These are phyloP conservation scores for Phytophthora multivora DNA, from an alignment of 352 stramenopile genomes.

Conservation along the genomic window DNA sequence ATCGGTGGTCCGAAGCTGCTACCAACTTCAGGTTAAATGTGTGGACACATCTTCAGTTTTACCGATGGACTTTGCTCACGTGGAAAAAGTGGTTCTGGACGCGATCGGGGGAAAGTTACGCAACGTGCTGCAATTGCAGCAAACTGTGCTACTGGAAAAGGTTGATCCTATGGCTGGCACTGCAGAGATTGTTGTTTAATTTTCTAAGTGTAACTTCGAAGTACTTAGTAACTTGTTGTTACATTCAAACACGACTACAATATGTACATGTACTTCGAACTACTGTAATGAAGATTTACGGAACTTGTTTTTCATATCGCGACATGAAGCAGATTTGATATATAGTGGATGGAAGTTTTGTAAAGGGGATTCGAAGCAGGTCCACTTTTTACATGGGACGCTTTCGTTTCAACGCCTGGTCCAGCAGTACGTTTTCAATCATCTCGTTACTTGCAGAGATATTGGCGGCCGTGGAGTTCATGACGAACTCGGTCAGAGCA, in stretches of 20 bases:
- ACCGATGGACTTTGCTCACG: slow-evolving; percentile 12
- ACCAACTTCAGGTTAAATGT: slow-evolving; percentile 24
- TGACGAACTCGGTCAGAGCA: slow-evolving; percentile 39
- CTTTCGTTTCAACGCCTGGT: slow-evolving; percentile 31
- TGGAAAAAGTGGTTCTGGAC: slow-evolving; percentile 23
- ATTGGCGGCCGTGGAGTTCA: slow-evolving; percentile 35
- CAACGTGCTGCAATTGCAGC: slow-evolving; percentile 22
- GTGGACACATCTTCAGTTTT: slow-evolving; percentile 11
- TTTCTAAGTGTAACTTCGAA: too few relatives aligned
- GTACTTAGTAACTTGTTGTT: too few relatives aligned
- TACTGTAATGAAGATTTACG: too few relatives aligned
- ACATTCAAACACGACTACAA: too few relatives aligned
- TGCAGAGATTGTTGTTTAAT: background rate
- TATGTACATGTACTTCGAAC: too few relatives aligned
- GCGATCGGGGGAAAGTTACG: slow-evolving; percentile 23
- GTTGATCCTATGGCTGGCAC: background rate
- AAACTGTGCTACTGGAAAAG: slow-evolving; percentile 21
- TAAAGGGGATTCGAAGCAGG: too few relatives aligned
- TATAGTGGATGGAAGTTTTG: too few relatives aligned
- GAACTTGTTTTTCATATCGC: background rate
- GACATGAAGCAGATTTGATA: background rate
- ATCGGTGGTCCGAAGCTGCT: slow-evolving; percentile 31
- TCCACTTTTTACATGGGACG: background rate
- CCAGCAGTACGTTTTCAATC: slow-evolving; percentile 44
- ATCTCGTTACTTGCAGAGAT: slow-evolving; percentile 40